Evolutionary conservation across 2,329 filamentous ascomycete genomes (phyloP).

Genomic region (Cladosporium austrohemisphaericum): DNA sequence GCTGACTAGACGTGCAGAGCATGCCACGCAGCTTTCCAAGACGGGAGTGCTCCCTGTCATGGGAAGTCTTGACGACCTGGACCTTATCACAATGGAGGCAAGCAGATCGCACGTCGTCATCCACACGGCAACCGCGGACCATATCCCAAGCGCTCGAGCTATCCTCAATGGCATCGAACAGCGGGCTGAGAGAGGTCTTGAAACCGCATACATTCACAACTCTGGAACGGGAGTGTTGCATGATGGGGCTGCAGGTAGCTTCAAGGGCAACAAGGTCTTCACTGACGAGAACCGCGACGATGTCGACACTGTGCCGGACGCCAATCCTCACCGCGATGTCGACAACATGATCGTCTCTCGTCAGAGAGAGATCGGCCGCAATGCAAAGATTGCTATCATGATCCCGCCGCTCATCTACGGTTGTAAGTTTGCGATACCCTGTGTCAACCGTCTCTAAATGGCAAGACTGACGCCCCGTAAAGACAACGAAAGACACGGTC

Average conservation of each 20-base stretch:
- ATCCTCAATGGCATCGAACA: slow-evolving; percentile 44
- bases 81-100: slow-evolving; percentile 38
- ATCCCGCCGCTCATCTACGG: slow-evolving; percentile 48
- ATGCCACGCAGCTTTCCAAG: slow-evolving; percentile 34
- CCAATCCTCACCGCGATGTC: slow-evolving; percentile 43
- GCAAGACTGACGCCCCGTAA: too few species aligned
- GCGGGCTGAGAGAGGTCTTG: slow-evolving; percentile 31
- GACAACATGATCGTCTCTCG: slow-evolving; percentile 43
- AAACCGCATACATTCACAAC: slow-evolving; percentile 49
- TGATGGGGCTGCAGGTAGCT: slow-evolving; percentile 36
- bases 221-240: slow-evolving; percentile 42
- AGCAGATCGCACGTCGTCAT: slow-evolving; percentile 42
- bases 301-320: slow-evolving; percentile 41
- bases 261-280: slow-evolving; percentile 40
- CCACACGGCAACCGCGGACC: slow-evolving; percentile 50
- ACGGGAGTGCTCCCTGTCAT: slow-evolving; percentile 38
- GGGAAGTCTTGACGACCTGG: slow-evolving; percentile 41
- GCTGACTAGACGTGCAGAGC: slow-evolving; percentile 38
- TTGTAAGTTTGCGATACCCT: slow-evolving; percentile 16
- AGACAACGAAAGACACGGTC: slow-evolving; percentile 34
- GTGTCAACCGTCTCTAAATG: neutral
- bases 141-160: slow-evolving; percentile 44
- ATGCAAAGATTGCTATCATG: slow-evolving; percentile 47
- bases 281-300: slow-evolving; percentile 39
- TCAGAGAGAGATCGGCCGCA: slow-evolving; percentile 32